Conservation (phyloP, 2,329 filamentous ascomycete genomes). For the Trichoderma pleuroti region DNA sequence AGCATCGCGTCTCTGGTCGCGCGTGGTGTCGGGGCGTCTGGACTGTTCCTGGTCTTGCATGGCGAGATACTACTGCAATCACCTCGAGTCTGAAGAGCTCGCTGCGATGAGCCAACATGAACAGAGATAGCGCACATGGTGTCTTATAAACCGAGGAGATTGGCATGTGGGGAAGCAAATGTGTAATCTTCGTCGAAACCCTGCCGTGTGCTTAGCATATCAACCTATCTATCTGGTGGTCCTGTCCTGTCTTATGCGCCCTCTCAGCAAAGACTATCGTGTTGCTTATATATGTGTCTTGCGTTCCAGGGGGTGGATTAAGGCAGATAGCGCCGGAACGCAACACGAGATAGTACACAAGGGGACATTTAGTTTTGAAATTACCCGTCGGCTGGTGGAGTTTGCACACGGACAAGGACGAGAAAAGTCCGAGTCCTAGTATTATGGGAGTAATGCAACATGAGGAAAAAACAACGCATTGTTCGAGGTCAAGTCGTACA, state of each 20-base stretch:
- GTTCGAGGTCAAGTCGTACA: background rate
- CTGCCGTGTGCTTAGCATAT: background rate
- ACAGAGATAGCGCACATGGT: background rate
- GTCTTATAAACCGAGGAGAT: background rate
- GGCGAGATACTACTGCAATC: background rate
- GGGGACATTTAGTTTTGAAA: background rate
- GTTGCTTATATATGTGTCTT: background rate
- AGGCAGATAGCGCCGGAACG: background rate
- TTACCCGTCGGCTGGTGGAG: background rate
- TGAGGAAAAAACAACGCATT: background rate
- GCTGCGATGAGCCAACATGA: background rate
- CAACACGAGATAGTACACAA: background rate
- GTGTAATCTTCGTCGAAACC: background rate
- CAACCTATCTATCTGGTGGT: background rate
- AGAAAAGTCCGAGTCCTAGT: background rate
- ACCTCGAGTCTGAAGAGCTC: background rate
- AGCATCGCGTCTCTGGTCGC: conserved; percentile 11
- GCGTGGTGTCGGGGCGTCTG: background rate
- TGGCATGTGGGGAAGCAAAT: background rate
- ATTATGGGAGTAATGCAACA: background rate
- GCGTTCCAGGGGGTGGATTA: background rate
- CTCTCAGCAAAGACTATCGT: background rate
- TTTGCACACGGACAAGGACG: background rate
- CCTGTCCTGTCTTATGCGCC: background rate
- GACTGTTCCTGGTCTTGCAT: background rate